Conservation (phyloP, 768 basidiomycete genomes). For the Calocera cornea region DNA sequence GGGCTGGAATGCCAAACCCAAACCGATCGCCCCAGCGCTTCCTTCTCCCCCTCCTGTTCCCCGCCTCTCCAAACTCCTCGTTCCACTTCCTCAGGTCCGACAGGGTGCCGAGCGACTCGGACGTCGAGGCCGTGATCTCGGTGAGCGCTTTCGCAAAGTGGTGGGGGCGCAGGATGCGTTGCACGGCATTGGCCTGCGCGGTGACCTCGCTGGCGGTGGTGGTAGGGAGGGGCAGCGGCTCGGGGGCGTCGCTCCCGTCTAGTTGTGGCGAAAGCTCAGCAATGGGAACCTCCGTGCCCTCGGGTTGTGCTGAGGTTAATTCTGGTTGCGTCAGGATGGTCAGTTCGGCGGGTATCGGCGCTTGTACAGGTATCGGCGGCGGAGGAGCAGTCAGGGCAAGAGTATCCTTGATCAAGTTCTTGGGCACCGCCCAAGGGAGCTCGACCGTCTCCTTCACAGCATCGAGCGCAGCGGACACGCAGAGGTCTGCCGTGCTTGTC, state of each 20-base stretch:
- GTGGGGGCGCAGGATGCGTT: constrained; percentile 36
- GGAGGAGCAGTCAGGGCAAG: background rate
- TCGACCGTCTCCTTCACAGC: constrained; percentile 74
- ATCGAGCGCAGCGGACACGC: constrained; percentile 83
- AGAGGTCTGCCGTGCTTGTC: constrained; percentile 47
- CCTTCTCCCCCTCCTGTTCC: constrained; percentile 46
- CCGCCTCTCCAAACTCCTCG: constrained; percentile 85
- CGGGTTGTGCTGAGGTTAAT: background rate
- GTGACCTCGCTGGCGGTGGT: background rate
- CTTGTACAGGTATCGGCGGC: background rate
- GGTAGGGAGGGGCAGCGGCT: background rate
- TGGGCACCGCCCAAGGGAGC: constrained; percentile 53
- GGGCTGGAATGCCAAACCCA: constrained; percentile 42
- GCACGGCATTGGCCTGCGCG: constrained; percentile 7
- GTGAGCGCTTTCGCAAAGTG: constrained; percentile 77
- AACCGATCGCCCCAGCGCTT: constrained; percentile 83
- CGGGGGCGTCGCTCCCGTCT: background rate
- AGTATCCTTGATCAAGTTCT: constrained; percentile 3
- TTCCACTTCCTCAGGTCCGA: constrained; percentile 77
- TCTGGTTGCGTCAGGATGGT: no score
- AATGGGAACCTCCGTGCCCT: background rate
- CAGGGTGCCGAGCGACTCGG: constrained; percentile 64
- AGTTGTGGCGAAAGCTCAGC: background rate
- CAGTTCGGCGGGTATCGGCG: no score
- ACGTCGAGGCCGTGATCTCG: constrained; percentile 82